Evolutionary conservation across 73 alveolate species (phyloP), one percentile per base, ranked within the genome.

Genomic region (Tetrahymena thermophila): DNA sequence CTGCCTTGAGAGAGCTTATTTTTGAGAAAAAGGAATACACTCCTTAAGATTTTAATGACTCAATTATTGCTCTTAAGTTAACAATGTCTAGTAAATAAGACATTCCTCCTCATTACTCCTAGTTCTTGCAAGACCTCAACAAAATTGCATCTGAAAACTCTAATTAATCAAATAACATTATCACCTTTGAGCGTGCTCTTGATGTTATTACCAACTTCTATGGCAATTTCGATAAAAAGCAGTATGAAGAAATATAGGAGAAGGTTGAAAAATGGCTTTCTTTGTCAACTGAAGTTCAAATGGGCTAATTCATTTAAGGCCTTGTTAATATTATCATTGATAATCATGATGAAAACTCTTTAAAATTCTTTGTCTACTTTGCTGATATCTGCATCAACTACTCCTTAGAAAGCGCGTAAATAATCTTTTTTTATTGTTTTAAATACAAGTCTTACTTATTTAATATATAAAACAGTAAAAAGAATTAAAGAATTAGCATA

Each of bases 401-500:
- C 38, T 85, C 56, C 35, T 85, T 35, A 35, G 94, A 93, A 34
- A 43, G 83, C 83, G 85, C 84, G 94, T 94, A 95, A 50, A 16
- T 40, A 57, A 19, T 71, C 15, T 4, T 6, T 40, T 40, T 40
- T 40, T 40, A 40, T 40, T 40, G 16, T 40, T 40, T 40, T 0
- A 40, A 4, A 40, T 40, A 0, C 4, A 40, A 40, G 11, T 40
- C 44, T 96, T 94, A 95, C 95, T 83, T 94, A 95, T 96, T 89
- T 94, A 44, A 96, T 94, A 43, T 94, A 93, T 57, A 21, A 85
- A 96, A 40, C 94, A 94, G 84, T 95, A 95, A 93, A 93, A 96
- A 96, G 85, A 94, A 42, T 83, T 6, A 43, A 97, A 97, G 19
- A 97, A 96, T 84, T 93, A 95, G 57, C 95, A 94, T 93, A 96